Evolutionary conservation across 148 eudicot species (phyloP), one percentile per base, ranked within the genome.

Genomic region (Fagopyrum homotropicum): DNA sequence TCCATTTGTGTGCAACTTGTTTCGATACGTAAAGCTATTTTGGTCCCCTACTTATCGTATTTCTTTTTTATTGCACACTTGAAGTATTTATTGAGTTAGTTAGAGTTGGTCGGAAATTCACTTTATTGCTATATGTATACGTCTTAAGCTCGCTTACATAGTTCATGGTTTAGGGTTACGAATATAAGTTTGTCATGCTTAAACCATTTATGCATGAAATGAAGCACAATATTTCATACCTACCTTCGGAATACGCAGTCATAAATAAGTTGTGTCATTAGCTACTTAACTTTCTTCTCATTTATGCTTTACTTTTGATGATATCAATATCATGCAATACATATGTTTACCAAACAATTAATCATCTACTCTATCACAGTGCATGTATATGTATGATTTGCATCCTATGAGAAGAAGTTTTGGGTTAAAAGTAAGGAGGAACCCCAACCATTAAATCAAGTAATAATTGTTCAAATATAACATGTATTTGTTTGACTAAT

Each of bases 1-100:
- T 35, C 71, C 45, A 66, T 40, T 66, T 66, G 15, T 7, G 71
- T 66, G 71, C 71, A 66, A 66, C 12, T 66, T 66, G 15, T 14
- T 66, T 66, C n/a, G 11, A 12, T 14, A 66, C 46, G 11, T 9
- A 66, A 40, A 66, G 11, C 69, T 22, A 22, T 22, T 22, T 8
- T 66, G 70, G 71, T 66, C 71, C 71, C 71, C 71, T 2, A 5
- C 45, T 43, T 40, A 66, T 35, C 47, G 30, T 40, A 40, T 5
- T 12, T 43, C 46, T 7, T 66, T 15, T 35, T 35, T 35, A 35
- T 35, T 35, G 14, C 46, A 66, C 47, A 66, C 71, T 66, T 29
- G 4, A 30, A 11, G 45, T 14, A 66, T 66, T 64, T 35, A 35
- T 64, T 35, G 7, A 64, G 30, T 14, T 64, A 40, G 47, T 66